phyloP scores from a whole-genome alignment of 2,329 filamentous ascomycete species.

The Ophiosphaerella narmari region DNA sequence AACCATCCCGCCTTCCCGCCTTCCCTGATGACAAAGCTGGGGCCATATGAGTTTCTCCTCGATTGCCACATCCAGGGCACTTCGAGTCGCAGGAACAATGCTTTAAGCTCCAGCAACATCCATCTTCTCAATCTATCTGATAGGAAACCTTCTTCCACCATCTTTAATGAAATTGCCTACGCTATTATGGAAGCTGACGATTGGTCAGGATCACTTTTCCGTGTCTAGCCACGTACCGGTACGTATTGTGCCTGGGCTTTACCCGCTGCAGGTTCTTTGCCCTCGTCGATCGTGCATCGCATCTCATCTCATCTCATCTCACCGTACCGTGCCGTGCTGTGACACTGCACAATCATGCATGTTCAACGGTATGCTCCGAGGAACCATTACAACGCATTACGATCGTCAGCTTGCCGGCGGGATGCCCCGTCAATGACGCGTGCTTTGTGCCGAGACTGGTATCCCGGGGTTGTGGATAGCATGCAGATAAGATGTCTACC shows the following conservation, averaged over 20 bases:
- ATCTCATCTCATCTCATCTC: background rate
- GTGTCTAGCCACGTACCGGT: too few relatives aligned
- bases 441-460: background rate
- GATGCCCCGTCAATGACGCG: background rate
- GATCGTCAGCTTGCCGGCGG: background rate
- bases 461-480: too few relatives aligned
- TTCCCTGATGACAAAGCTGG: constrained; percentile 41
- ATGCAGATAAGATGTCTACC: too few relatives aligned
- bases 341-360: background rate
- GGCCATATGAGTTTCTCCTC: constrained; percentile 39
- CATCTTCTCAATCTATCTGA: constrained; percentile 34
- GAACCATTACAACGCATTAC: background rate
- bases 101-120: constrained; percentile 27
- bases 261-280: background rate
- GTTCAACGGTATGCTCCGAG: background rate
- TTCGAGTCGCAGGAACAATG: constrained; percentile 25
- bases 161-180: background rate
- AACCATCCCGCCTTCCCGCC: background rate
- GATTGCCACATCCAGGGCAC: background rate
- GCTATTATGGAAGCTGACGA: constrained; percentile 6
- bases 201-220: constrained; percentile 1
- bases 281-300: too few relatives aligned
- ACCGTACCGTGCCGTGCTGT: background rate
- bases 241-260: background rate
- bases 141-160: background rate